Conservation (phyloP, 2,329 filamentous ascomycete species). For the Cladosporium sp. region DNA sequence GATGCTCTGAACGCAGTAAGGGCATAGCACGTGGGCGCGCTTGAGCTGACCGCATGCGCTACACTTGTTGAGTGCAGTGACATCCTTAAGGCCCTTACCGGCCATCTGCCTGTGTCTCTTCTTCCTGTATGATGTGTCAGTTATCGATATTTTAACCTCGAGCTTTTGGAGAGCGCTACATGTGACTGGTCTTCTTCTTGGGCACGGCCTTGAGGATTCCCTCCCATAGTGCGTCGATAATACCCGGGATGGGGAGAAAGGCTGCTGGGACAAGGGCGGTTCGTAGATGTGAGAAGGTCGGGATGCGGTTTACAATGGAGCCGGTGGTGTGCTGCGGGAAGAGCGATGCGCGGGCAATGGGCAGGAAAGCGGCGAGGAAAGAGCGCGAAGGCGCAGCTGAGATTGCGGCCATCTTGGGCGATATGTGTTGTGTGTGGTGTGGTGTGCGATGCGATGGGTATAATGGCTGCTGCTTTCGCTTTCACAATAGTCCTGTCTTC, state of each 20-base stretch:
- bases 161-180: constrained; percentile 40
- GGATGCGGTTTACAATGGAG: constrained; percentile 48
- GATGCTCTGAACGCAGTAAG: constrained; percentile 74
- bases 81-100: constrained; percentile 90
- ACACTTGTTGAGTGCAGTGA: constrained; percentile 83
- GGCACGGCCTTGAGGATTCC: constrained; percentile 88
- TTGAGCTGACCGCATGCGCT: constrained; percentile 86
- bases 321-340: constrained; percentile 36
- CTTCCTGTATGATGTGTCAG: constrained; percentile 50
- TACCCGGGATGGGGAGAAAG: constrained; percentile 64
- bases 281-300: constrained; percentile 46
- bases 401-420: constrained; percentile 37
- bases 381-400: constrained; percentile 41
- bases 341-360: constrained; percentile 46
- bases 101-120: constrained; percentile 92
- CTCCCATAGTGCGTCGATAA: constrained; percentile 88
- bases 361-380: constrained; percentile 55
- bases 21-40: constrained; percentile 84
- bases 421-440: not conserved
- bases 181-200: constrained; percentile 98
- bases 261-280: constrained; percentile 58
- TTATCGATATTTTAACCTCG: not conserved
- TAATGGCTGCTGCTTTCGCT: not conserved
- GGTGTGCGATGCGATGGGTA: not conserved
- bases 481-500: not conserved